phyloP scores from a whole-genome alignment of 805 yeast species.

The Yarrowia yakushimensis region DNA sequence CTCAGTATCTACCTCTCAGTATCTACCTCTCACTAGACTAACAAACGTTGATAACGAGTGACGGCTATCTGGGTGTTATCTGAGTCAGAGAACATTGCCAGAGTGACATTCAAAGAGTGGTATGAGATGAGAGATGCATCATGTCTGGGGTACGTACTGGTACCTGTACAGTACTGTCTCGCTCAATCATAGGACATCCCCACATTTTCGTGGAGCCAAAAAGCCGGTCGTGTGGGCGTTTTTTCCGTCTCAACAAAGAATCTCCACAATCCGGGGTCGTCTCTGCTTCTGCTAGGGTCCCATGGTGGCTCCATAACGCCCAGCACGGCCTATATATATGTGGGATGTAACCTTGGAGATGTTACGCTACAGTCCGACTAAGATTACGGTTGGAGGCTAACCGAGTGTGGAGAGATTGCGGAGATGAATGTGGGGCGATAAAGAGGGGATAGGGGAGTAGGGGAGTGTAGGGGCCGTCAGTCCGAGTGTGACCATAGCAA shows the following conservation, averaged over 20 bases:
- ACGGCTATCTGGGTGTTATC: background rate
- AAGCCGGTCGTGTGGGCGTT: no score
- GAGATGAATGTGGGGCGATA: background rate
- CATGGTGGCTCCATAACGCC: background rate
- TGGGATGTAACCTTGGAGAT: slow-evolving; percentile 18
- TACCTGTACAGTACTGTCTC: no score
- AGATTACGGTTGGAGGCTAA: slow-evolving; percentile 8
- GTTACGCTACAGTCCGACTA: background rate
- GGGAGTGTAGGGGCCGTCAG: no score
- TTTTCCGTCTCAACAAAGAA: no score
- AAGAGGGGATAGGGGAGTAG: no score
- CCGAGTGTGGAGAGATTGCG: slow-evolving; percentile 8
- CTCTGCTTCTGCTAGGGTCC: background rate
- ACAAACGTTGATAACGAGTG: background rate
- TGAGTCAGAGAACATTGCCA: background rate
- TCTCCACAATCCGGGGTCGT: slow-evolving; percentile 20
- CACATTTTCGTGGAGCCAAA: no score
- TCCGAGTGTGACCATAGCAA: background rate
- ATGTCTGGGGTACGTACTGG: no score
- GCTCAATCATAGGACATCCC: no score
- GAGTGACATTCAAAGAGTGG: background rate
- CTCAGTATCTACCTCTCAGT: no score
- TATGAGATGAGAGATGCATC: no score
- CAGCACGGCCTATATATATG: background rate
- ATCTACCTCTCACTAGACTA: no score